A percentile compares a stretch with the other conserved stretches of the same genome.
These are phyloP conservation scores for Hypoxylon sp. DNA, from an alignment of 2,329 filamentous ascomycete species.

Conservation along the genomic window DNA sequence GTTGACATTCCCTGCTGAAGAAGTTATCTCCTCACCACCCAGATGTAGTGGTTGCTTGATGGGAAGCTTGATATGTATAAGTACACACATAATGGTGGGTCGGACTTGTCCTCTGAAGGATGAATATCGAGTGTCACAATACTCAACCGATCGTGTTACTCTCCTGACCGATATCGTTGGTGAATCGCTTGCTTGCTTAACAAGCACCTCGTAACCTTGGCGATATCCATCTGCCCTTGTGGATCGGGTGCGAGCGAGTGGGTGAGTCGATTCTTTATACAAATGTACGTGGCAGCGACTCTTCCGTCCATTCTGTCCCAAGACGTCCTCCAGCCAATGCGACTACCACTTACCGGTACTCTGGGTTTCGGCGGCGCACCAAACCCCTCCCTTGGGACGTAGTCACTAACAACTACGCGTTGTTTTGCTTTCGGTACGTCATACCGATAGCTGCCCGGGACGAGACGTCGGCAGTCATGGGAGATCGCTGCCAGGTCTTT, in stretches of 20 bases:
- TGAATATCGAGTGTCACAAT: conserved; percentile 26
- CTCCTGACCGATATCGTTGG: conserved; percentile 32
- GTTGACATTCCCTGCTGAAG: conserved; percentile 7
- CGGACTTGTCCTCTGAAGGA: conserved; percentile 18
- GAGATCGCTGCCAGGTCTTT: conserved; percentile 20
- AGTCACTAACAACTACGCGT: conserved; percentile 2
- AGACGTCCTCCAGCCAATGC: conserved; percentile 22
- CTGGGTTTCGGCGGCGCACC: conserved; percentile 27
- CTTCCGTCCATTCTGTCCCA: conserved; percentile 17
- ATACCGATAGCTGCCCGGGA: conserved; percentile 25
- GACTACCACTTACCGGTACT: conserved; percentile 30
- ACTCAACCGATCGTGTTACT: conserved; percentile 35
- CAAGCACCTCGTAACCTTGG: conserved; percentile 20
- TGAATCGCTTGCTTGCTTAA: conserved; percentile 23
- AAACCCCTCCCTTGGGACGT: conserved; percentile 24
- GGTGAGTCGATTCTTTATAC: conserved; percentile 24
- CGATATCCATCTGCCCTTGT: conserved; percentile 29
- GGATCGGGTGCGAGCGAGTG: conserved; percentile 21
- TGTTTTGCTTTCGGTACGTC: conserved; percentile 5
- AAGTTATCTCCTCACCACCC: conserved; percentile 5
- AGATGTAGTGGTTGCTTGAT: conserved; percentile 7
- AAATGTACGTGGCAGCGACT: conserved; percentile 23
- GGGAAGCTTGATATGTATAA: conserved; percentile 2
- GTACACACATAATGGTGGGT: conserved; percentile 18
- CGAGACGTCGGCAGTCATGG: conserved; percentile 3